Percentiles rank a stretch among this genome's conserved stretches.
Conservation (phyloP, 139 green algal species). For the Dunaliella sp. region DNA sequence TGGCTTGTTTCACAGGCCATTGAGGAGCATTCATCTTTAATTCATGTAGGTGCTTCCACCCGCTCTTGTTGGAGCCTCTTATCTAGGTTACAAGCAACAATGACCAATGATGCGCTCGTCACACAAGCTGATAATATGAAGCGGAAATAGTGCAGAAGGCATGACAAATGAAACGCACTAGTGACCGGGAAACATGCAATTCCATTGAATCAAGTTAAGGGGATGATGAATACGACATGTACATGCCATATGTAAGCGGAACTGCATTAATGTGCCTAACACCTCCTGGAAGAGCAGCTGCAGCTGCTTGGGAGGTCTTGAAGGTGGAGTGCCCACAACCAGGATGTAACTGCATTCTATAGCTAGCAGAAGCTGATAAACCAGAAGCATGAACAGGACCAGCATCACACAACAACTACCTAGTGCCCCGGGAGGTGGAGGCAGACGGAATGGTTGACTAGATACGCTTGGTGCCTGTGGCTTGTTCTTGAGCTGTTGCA, state of each 20-base stretch:
- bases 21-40: neutral
- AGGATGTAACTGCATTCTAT: neutral
- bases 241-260: too few relatives aligned
- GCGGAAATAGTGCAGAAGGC: too few relatives aligned
- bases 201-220: too few relatives aligned
- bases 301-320: neutral
- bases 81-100: too few relatives aligned
- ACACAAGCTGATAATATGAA: too few relatives aligned
- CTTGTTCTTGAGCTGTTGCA: neutral
- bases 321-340: neutral
- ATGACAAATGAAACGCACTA: too few relatives aligned
- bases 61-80: too few relatives aligned
- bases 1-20: neutral
- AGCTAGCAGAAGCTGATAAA: neutral
- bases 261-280: too few relatives aligned
- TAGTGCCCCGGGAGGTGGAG: neutral
- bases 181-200: too few relatives aligned
- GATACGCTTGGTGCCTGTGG: neutral
- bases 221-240: too few relatives aligned
- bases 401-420: neutral
- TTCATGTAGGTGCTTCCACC: neutral
- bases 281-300: neutral
- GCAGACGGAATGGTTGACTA: neutral
- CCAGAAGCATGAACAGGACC: neutral
- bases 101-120: too few relatives aligned